Evolutionary conservation across 2,329 filamentous ascomycete genomes (phyloP).

Genomic region (Zarea fungicola): DNA sequence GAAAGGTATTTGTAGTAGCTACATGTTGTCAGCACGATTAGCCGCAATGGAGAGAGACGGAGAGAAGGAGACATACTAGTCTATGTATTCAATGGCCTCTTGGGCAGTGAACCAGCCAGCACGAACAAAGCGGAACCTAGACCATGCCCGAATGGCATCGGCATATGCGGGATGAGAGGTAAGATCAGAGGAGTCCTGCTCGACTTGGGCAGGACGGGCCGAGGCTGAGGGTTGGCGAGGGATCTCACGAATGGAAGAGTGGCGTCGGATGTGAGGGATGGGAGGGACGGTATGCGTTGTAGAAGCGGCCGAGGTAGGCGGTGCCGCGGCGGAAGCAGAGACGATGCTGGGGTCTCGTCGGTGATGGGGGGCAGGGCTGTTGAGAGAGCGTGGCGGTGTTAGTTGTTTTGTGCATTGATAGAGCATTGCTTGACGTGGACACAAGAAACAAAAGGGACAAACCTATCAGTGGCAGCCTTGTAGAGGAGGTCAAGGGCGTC

Average conservation of each 20-base stretch:
- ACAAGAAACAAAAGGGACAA: slow-evolving; percentile 24
- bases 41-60: background rate
- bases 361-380: slow-evolving; percentile 15
- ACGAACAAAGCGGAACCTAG: slow-evolving; percentile 86
- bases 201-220: slow-evolving; percentile 38
- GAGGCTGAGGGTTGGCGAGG: slow-evolving; percentile 15
- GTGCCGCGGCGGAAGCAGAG: slow-evolving; percentile 17
- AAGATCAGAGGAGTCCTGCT: slow-evolving; percentile 38
- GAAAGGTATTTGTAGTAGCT: slow-evolving; percentile 90
- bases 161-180: slow-evolving; percentile 51
- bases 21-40: background rate
- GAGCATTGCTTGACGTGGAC: no score
- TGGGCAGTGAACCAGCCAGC: slow-evolving; percentile 94
- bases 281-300: slow-evolving; percentile 9
- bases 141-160: slow-evolving; percentile 81
- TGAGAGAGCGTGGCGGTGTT: background rate
- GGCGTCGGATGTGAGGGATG: background rate
- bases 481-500: slow-evolving; percentile 89
- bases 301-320: slow-evolving; percentile 15
- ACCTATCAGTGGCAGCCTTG: slow-evolving; percentile 70
- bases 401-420: slow-evolving; percentile 6
- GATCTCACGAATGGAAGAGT: slow-evolving; percentile 14
- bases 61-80: slow-evolving; percentile 61
- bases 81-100: slow-evolving; percentile 89
- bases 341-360: slow-evolving; percentile 27